Percentiles rank a stretch among this genome's conserved stretches.
phyloP scores from a whole-genome alignment of 225 moss, liverwort and hornwort species.

The Pseudisothecium myosuroides region DNA sequence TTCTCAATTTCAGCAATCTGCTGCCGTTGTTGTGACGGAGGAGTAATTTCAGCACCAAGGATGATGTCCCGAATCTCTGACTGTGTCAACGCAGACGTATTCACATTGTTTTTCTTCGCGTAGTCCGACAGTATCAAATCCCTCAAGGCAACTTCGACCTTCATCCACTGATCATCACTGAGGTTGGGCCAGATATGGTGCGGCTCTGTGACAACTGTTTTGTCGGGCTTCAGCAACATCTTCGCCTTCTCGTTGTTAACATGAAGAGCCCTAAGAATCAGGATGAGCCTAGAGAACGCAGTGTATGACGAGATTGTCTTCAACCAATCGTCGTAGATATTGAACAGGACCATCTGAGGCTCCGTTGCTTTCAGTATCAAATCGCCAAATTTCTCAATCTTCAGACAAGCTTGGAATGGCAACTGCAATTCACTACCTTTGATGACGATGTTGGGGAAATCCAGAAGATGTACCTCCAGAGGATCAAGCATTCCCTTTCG shows the following conservation, averaged over 20 bases:
- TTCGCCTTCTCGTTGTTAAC: conserved; percentile 99
- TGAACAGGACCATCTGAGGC: conserved; percentile 98
- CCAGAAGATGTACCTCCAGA: conserved; percentile 92
- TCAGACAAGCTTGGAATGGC: conserved; percentile 98
- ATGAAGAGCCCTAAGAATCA: conserved; percentile 95
- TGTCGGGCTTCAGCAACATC: conserved; percentile 98
- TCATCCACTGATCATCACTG: conserved; percentile 99
- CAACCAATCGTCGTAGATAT: conserved; percentile 98
- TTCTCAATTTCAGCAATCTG: conserved; percentile 99
- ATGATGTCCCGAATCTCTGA: conserved; percentile 99
- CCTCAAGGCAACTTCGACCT: conserved; percentile 98
- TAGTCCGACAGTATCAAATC: conserved; percentile 98
- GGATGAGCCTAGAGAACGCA: conserved; percentile 89
- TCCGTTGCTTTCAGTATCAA: conserved; percentile 98
- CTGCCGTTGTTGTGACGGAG: conserved; percentile 95
- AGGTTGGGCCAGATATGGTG: conserved; percentile 99
- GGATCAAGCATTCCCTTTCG: conserved; percentile 99
- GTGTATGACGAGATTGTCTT: conserved; percentile 98
- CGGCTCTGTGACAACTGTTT: conserved; percentile 92
- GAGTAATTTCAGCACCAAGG: conserved; percentile 97
- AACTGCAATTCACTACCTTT: conserved; percentile 99
- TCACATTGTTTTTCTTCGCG: conserved; percentile 99
- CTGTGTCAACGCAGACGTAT: conserved; percentile 95
- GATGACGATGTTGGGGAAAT: conserved; percentile 99
- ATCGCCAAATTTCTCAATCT: conserved; percentile 98